These are phyloP conservation scores for Verticillium albo-atrum DNA, from an alignment of 2,329 filamentous ascomycete genomes.

Conservation along the genomic window DNA sequence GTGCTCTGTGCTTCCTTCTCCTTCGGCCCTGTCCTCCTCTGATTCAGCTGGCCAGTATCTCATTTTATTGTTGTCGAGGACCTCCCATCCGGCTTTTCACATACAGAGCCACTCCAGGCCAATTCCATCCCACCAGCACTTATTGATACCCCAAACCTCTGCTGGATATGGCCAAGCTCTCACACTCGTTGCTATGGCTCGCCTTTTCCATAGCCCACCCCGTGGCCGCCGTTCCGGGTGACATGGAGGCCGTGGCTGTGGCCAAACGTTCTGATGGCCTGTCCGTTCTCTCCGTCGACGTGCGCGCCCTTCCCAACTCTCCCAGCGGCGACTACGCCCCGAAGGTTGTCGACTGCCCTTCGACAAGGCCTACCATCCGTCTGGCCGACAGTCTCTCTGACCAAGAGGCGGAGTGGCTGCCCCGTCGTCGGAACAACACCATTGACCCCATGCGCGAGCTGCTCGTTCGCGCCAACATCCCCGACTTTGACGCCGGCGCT, in stretches of 20 bases:
- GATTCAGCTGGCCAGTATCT: neutral
- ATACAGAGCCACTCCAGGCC: neutral
- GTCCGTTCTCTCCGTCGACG: slow-evolving; percentile 5
- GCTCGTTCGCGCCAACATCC: slow-evolving; percentile 66
- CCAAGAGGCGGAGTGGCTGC: slow-evolving; percentile 71
- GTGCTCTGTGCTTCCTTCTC: neutral
- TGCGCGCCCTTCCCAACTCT: slow-evolving; percentile 29
- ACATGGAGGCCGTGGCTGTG: neutral
- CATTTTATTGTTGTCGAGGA: neutral
- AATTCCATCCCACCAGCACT: neutral
- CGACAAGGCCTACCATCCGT: slow-evolving; percentile 64
- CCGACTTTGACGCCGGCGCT: slow-evolving; percentile 67
- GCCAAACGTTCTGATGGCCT: neutral
- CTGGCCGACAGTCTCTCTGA: slow-evolving; percentile 57
- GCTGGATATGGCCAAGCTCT: neutral
- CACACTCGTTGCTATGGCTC: neutral
- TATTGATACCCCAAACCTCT: neutral
- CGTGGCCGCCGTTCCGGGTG: neutral
- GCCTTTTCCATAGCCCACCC: neutral
- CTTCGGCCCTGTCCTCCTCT: neutral
- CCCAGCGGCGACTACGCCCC: slow-evolving; percentile 67
- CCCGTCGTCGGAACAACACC: slow-evolving; percentile 66
- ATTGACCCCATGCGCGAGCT: slow-evolving; percentile 71
- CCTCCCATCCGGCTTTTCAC: neutral
- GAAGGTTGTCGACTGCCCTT: slow-evolving; percentile 62